A percentile compares a stretch with the other conserved stretches of the same genome.
Evolutionary conservation across 2,329 filamentous ascomycete species (phyloP).

Genomic region (Colletotrichum echinochloae): DNA sequence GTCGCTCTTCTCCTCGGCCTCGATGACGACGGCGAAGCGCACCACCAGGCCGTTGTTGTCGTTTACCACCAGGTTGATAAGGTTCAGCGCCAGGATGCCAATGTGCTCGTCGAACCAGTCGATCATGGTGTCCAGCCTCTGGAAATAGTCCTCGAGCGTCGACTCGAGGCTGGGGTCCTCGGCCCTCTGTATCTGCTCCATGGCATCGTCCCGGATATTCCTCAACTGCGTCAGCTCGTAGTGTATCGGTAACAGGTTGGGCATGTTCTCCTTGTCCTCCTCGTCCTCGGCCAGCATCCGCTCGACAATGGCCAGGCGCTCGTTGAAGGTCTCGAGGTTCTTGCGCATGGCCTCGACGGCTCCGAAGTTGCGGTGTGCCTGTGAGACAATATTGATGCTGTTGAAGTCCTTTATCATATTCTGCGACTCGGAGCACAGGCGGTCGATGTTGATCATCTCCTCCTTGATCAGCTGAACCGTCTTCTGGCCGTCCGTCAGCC

Average conservation of each 20-base stretch:
- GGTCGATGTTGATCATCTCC: conserved; percentile 98
- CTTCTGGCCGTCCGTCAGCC: conserved; percentile 89
- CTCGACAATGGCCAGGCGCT: conserved; percentile 81
- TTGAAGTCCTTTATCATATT: conserved; percentile 98
- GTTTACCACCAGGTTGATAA: conserved; percentile 87
- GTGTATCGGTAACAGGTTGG: conserved; percentile 88
- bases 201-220: conserved; percentile 95
- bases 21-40: conserved; percentile 89
- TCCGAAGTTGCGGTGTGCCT: conserved; percentile 96
- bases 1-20: conserved; percentile 97
- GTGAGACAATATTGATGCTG: conserved; percentile 89
- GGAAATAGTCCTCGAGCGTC: conserved; percentile 91
- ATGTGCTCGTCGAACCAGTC: conserved; percentile 97
- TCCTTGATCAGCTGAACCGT: conserved; percentile 94
- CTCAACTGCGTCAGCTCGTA: conserved; percentile 91
- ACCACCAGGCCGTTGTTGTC: conserved; percentile 93
- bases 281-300: conserved; percentile 86
- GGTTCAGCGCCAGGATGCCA: conserved; percentile 86
- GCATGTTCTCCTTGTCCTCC: conserved; percentile 87
- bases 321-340: conserved; percentile 89
- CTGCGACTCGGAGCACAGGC: conserved; percentile 95
- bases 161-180: conserved; percentile 79
- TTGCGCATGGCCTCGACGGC: conserved; percentile 93
- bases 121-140: conserved; percentile 85
- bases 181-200: conserved; percentile 91